Evolutionary conservation across 345 rosid species (phyloP), one percentile per base, ranked within the genome.

Genomic region (Zanthoxylum bungeanum): DNA sequence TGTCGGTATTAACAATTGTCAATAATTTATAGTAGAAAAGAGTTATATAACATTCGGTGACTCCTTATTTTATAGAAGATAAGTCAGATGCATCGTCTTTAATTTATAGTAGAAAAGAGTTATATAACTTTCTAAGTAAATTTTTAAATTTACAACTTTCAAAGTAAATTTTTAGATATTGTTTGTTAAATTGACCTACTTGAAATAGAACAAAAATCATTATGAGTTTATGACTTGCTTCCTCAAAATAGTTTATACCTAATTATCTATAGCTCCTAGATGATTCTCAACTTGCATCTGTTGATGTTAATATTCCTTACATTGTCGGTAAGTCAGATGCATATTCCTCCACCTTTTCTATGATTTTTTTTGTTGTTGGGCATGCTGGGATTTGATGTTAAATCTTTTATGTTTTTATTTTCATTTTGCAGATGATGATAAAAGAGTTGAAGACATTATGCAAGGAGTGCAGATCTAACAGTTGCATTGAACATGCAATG

Each of bases 401-500:
- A 58, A 17, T n/a, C 40, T 0, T 17, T 8, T 31, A 9, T 58
- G n/a, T 17, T 58, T 19, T 19, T 24, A 27, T 31, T 17, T 33
- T 19, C 22, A 7, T 31, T 55, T 58, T 58, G 22, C 90, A 89
- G 98, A 73, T 58, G 44, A 76, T 81, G 78, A 77, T 79, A 66
- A 71, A 83, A 68, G 94, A 86, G 83, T 79, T 96, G 85, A 87
- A 82, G 82, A 69, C 81, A 7, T 71, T 96, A 69, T 73, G 62
- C 75, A 81, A 80, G 9, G 97, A 88, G 76, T 84, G 97, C 83
- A 85, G 98, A 87, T 85, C 94, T 70, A 89, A 81, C 65, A 79
- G 89, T 84, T 96, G 98, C 82, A 86, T 91, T 65, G 99, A 96
- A 82, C 99, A 96, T 82, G 99, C 99, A 14, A 73, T 77, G 0